These are phyloP conservation scores for Papiliotrema fonsecae DNA, from an alignment of 1,284 basidiomycete genomes.

Conservation along the genomic window DNA sequence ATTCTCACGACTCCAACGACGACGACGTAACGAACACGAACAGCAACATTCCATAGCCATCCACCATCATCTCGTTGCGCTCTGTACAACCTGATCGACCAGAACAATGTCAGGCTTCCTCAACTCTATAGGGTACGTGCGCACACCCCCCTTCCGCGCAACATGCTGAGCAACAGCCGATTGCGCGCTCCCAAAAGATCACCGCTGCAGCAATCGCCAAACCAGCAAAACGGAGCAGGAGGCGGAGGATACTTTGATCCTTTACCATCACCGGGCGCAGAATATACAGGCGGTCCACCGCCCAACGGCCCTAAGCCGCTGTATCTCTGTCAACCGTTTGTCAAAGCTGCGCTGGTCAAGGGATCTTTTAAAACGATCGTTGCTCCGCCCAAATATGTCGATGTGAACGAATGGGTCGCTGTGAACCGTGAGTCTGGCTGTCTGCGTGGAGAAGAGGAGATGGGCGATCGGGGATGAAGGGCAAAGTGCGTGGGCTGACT, in stretches of 20 bases:
- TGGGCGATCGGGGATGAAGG: too few relatives aligned
- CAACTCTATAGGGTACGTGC: conserved; percentile 43
- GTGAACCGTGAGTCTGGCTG: conserved; percentile 72
- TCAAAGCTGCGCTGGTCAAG: conserved; percentile 93
- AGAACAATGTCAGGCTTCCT: conserved; percentile 42
- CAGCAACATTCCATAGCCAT: background rate
- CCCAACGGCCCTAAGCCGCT: conserved; percentile 54
- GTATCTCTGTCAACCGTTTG: conserved; percentile 91
- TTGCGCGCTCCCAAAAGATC: conserved; percentile 46
- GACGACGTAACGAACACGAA: background rate
- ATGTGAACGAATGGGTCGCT: conserved; percentile 98
- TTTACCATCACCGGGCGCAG: conserved; percentile 35
- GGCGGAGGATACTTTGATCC: conserved; percentile 44
- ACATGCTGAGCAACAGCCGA: conserved; percentile 24
- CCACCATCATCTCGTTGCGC: background rate
- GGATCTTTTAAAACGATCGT: conserved; percentile 99
- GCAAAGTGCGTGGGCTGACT: background rate
- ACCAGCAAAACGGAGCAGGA: background rate
- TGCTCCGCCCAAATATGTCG: conserved; percentile 92
- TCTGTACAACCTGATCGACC: background rate
- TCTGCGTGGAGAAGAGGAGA: background rate
- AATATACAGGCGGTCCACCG: conserved; percentile 18
- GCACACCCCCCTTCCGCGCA: background rate
- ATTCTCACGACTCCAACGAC: background rate
- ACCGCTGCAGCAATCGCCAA: conserved; percentile 23